These are phyloP conservation scores for Sclerotinia trifoliorum DNA, from an alignment of 2,329 filamentous ascomycete species.

Conservation along the genomic window DNA sequence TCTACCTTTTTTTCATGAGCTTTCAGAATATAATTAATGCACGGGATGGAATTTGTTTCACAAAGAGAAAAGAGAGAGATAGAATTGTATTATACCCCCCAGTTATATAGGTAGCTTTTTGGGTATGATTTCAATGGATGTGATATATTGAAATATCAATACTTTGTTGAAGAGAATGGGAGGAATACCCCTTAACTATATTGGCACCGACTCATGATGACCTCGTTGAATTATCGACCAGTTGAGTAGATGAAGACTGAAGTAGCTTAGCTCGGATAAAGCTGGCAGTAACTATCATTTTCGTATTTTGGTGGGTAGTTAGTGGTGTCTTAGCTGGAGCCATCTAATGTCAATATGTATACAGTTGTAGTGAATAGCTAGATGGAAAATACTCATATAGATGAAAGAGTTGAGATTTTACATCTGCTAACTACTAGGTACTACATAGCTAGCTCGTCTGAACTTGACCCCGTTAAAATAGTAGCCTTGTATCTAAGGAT, in stretches of 20 bases:
- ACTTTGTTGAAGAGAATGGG: neutral
- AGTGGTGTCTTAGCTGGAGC: neutral
- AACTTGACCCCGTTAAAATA: neutral
- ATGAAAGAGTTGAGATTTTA: neutral
- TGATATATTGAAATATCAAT: neutral
- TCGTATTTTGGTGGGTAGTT: too few species aligned
- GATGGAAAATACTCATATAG: neutral
- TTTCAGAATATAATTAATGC: neutral
- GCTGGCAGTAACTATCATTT: neutral
- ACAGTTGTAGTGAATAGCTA: neutral
- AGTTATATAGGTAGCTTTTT: conserved; percentile 1
- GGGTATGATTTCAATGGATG: neutral
- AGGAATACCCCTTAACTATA: too few species aligned
- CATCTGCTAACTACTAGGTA: too few species aligned
- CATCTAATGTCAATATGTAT: neutral
- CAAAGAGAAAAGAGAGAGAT: neutral
- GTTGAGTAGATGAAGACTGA: neutral
- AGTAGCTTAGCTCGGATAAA: neutral
- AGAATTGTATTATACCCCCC: neutral
- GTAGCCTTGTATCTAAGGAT: conserved; percentile 1
- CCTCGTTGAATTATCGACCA: neutral
- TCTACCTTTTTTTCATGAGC: conserved; percentile 7
- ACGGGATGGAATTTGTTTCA: neutral
- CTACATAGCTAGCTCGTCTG: neutral
- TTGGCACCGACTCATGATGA: neutral